These are phyloP conservation scores for Populus hybrid DNA, from an alignment of 441 rosid genomes.

Conservation along the genomic window DNA sequence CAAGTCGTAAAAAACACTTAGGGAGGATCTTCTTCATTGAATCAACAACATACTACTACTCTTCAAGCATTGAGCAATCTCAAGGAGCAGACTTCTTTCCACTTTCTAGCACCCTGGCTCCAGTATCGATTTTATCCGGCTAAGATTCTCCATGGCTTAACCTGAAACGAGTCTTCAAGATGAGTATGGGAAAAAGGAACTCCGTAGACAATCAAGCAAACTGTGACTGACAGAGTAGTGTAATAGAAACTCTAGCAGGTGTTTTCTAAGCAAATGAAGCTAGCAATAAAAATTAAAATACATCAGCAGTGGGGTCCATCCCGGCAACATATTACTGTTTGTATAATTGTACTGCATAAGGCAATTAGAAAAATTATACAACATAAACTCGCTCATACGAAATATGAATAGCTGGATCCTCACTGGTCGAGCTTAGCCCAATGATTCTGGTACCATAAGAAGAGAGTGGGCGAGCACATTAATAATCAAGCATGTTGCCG, in stretches of 20 bases:
- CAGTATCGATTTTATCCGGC: background rate
- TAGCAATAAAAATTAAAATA: too few species aligned
- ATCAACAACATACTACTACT: background rate
- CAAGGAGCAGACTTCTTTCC: background rate
- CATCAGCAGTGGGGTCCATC: too few species aligned
- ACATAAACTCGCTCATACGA: too few species aligned
- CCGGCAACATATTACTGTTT: too few species aligned
- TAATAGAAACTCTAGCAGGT: background rate
- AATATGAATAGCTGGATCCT: too few species aligned
- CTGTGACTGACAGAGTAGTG: background rate
- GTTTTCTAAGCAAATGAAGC: background rate
- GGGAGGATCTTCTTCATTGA: background rate
- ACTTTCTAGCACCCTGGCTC: background rate
- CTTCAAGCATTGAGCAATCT: background rate
- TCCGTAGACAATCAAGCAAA: background rate
- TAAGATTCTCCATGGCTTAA: background rate
- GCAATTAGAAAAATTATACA: too few species aligned
- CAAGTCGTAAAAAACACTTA: background rate
- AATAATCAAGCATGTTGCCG: too few species aligned
- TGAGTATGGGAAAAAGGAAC: background rate
- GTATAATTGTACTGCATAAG: too few species aligned
- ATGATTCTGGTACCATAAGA: too few species aligned
- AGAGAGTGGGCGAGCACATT: too few species aligned
- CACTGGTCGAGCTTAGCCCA: too few species aligned
- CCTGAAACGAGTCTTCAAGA: background rate